Conservation (phyloP, 2,329 filamentous ascomycete genomes). For the Colletotrichum salicis region DNA sequence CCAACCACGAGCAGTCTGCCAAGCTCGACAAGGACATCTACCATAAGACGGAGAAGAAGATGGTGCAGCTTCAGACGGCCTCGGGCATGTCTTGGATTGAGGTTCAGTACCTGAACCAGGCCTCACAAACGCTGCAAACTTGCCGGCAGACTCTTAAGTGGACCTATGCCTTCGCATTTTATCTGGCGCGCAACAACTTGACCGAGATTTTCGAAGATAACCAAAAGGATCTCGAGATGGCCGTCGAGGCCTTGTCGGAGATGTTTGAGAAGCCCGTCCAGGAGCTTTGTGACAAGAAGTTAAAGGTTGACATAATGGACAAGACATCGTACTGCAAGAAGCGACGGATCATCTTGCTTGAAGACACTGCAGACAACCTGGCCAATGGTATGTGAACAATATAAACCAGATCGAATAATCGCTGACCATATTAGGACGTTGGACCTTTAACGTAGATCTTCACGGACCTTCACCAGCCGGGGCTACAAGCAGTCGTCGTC, state of each 20-base stretch:
- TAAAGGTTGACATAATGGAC: slow-evolving; percentile 98
- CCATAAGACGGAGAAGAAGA: slow-evolving; percentile 97
- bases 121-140: slow-evolving; percentile 91
- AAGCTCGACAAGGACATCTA: slow-evolving; percentile 97
- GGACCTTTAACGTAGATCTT: slow-evolving; percentile 57
- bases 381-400: slow-evolving; percentile 72
- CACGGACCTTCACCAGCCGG: slow-evolving; percentile 34
- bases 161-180: slow-evolving; percentile 99
- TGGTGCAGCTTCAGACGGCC: slow-evolving; percentile 92
- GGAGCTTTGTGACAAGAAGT: slow-evolving; percentile 84
- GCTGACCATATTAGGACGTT: slow-evolving; percentile 51
- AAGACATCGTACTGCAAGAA: slow-evolving; percentile 98
- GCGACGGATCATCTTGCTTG: slow-evolving; percentile 86
- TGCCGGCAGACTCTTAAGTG: slow-evolving; percentile 99
- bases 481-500: slow-evolving; percentile 42
- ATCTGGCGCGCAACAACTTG: slow-evolving; percentile 93
- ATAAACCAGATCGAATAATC: slow-evolving; percentile 47
- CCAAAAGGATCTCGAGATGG: slow-evolving; percentile 97
- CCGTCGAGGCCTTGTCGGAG: slow-evolving; percentile 94
- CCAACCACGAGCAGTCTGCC: slow-evolving; percentile 98
- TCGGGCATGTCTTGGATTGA: slow-evolving; percentile 99
- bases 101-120: slow-evolving; percentile 94
- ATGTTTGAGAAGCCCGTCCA: slow-evolving; percentile 99
- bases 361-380: slow-evolving; percentile 92
- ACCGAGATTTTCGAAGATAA: slow-evolving; percentile 99